A percentile compares a stretch with the other conserved stretches of the same genome.
Evolutionary conservation across 306 rosid genomes (phyloP).

Genomic region (Argentina anserina): DNA sequence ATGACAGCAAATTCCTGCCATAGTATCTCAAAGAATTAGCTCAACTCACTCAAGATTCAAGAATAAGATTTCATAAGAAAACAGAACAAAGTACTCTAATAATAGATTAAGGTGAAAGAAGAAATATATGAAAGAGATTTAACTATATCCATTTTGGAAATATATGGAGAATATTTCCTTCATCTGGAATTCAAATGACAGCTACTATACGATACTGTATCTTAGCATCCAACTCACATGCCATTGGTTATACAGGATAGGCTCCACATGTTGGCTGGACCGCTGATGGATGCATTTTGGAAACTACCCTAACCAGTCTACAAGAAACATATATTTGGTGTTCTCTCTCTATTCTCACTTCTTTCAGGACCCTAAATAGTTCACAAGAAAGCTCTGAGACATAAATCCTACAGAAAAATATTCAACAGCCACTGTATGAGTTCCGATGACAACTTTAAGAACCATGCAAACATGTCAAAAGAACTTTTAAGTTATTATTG

Average conservation of each 20-base stretch:
- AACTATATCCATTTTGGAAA: neutral
- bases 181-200: neutral
- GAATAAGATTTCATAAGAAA: neutral
- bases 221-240: neutral
- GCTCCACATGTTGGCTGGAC: neutral
- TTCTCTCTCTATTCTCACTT: neutral
- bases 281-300: neutral
- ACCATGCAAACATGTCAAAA: neutral
- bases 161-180: neutral
- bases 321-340: neutral
- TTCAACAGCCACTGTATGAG: too few species aligned
- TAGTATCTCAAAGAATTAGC: slow-evolving; percentile 30
- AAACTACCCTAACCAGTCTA: neutral
- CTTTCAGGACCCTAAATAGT: neutral
- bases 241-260: neutral
- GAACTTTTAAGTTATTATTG: neutral
- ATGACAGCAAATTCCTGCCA: slow-evolving; percentile 79
- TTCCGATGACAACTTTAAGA: neutral
- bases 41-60: neutral
- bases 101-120: neutral
- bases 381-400: neutral
- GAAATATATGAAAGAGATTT: neutral
- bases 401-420: neutral
- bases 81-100: neutral
- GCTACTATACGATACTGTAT: neutral